Conservation (phyloP, 176 grass and related monocot genomes). For the Phoenix roebelenii region DNA sequence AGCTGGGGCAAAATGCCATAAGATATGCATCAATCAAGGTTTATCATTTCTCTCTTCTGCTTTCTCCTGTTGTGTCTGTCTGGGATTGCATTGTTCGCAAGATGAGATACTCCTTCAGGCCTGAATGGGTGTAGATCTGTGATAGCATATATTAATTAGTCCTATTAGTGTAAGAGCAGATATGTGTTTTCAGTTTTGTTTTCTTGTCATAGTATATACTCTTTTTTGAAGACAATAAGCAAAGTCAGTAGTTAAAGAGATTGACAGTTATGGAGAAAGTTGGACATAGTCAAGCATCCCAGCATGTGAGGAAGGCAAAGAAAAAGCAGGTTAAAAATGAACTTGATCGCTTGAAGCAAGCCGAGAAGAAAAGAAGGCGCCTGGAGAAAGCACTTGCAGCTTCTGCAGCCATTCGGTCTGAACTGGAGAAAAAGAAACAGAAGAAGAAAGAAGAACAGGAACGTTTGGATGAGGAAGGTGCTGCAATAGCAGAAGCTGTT, state of each 20-base stretch:
- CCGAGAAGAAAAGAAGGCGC: conserved; percentile 66
- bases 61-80: conserved; percentile 63
- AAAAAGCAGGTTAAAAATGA: conserved; percentile 52
- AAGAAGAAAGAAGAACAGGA: conserved; percentile 72
- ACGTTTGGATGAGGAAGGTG: conserved; percentile 93
- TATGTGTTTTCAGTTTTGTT: conserved; percentile 29
- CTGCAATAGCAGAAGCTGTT: conserved; percentile 79
- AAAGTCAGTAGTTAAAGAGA: not conserved
- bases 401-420: conserved; percentile 60
- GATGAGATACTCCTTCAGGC: conserved; percentile 94
- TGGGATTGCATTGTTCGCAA: conserved; percentile 97
- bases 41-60: conserved; percentile 51
- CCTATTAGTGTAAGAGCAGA: conserved; percentile 15
- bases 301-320: conserved; percentile 44
- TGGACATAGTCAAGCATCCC: conserved; percentile 22
- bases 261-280: conserved; percentile 58
- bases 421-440: conserved; percentile 72
- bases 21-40: conserved; percentile 37
- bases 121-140: conserved; percentile 76
- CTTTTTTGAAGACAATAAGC: conserved; percentile 2
- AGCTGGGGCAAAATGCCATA: conserved; percentile 27
- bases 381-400: conserved; percentile 70
- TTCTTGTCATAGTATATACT: not conserved
- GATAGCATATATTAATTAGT: conserved; percentile 5
- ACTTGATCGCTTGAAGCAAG: conserved; percentile 40